Evolutionary conservation across 306 rosid species (phyloP).

Genomic region (Fagus crenata): DNA sequence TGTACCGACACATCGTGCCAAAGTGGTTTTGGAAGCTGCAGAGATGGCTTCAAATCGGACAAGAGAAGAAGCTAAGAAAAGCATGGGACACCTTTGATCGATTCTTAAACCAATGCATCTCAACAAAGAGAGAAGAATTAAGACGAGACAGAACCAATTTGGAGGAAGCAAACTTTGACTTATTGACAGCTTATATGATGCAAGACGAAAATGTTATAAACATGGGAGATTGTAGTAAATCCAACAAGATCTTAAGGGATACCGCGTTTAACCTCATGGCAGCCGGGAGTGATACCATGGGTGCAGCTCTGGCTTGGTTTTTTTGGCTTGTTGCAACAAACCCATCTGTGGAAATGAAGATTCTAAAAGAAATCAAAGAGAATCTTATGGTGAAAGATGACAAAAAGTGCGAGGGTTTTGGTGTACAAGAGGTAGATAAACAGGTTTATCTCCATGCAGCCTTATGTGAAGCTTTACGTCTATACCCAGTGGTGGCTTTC

Average conservation of each 20-base stretch:
- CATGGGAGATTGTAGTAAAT: not conserved
- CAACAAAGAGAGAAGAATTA: conserved; percentile 24
- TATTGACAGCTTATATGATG: not conserved
- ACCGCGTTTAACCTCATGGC: not conserved
- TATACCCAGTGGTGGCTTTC: conserved; percentile 35
- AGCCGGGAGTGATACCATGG: conserved; percentile 3
- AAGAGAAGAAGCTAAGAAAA: conserved; percentile 28
- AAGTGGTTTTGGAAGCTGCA: conserved; percentile 43
- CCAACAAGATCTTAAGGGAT: conserved; percentile 3
- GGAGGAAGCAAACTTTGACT: not conserved
- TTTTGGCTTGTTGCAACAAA: conserved; percentile 5
- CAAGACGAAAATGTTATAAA: not conserved
- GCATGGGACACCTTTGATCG: conserved; percentile 40
- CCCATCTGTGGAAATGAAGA: conserved; percentile 36
- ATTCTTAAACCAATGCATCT: conserved; percentile 31
- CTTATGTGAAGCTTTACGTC: conserved; percentile 36
- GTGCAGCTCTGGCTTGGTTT: not conserved
- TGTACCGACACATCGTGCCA: conserved; percentile 26
- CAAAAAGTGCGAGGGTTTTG: not conserved
- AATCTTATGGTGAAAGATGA: not conserved
- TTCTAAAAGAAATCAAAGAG: not conserved
- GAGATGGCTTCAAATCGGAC: conserved; percentile 41
- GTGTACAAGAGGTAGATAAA: conserved; percentile 9
- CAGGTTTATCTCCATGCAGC: conserved; percentile 36
- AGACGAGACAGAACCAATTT: not conserved